Conservation (phyloP, 257 asterid genomes). For the Forsythia suspensa region DNA sequence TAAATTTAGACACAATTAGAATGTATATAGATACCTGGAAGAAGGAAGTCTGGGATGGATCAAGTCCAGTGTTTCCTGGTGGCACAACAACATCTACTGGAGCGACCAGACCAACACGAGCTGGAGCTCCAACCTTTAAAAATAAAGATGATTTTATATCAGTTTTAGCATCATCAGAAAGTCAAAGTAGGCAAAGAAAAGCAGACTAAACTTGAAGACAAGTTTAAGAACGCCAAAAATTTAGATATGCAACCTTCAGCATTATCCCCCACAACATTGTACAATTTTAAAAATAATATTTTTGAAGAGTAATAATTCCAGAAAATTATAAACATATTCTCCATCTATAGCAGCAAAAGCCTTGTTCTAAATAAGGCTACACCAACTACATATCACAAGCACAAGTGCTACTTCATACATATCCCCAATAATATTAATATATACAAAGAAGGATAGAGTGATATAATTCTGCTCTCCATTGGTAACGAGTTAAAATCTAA, state of each 20-base stretch:
- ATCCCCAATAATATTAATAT: not conserved
- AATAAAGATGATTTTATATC: not conserved
- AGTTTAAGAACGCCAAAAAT: not conserved
- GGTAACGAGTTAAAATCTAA: not conserved
- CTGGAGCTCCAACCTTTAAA: conserved; percentile 95
- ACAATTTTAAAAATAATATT: not conserved
- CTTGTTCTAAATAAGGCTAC: too few species aligned
- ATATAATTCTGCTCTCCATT: not conserved
- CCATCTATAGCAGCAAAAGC: too few species aligned
- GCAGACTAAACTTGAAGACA: not conserved
- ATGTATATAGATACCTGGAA: conserved; percentile 60
- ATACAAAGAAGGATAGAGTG: too few species aligned
- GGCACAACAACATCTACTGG: conserved; percentile 94
- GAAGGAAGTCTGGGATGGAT: conserved; percentile 95
- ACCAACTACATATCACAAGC: too few species aligned
- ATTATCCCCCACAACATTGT: not conserved
- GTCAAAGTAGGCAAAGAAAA: not conserved
- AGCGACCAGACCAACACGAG: conserved; percentile 94
- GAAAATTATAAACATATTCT: not conserved
- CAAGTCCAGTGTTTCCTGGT: conserved; percentile 95
- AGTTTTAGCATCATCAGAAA: not conserved
- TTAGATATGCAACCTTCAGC: not conserved
- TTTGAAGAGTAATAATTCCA: not conserved
- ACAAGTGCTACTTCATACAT: too few species aligned
- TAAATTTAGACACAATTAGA: too few species aligned